Base-by-base conservation (phyloP, 169 alveolate genomes). In the Eimeria brunetti region DNA sequence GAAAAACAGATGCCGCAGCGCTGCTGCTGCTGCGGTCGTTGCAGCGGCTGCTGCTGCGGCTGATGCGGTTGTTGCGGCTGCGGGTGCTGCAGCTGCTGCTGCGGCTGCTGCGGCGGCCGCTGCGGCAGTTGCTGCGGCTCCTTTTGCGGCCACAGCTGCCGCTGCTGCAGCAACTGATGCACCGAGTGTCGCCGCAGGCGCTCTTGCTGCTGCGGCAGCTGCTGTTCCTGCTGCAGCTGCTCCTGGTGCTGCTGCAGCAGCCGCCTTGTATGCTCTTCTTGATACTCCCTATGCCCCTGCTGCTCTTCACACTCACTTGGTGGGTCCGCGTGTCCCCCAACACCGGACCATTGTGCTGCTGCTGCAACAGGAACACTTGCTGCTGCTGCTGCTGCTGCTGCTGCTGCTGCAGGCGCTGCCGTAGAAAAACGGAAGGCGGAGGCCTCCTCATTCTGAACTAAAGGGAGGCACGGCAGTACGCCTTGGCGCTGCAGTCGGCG, bases 31-130 rank as follows among this genome's bases (percentile, higher is more conserved):
- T 75, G 85, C 85, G 9, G 53, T 75, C 14, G 85, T 56, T 75
- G 58, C 80, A 16, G 88, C 88, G 30, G 88, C 88, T 76, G 88
- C 88, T n/a, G 88, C 62, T 36, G n/a, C n/a, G n/a, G n/a, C n/a
- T n/a, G n/a, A n/a, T n/a, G n/a, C n/a, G n/a, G n/a, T n/a, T n/a
- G n/a, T n/a, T n/a, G n/a, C n/a, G n/a, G n/a, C n/a, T n/a, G n/a
- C n/a, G n/a, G n/a, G n/a, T n/a, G n/a, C n/a, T n/a, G n/a, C n/a
- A n/a, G n/a, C n/a, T n/a, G n/a, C n/a, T n/a, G n/a, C n/a, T n/a
- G n/a, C n/a, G n/a, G n/a, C n/a, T n/a, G n/a, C n/a, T n/a, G n/a
- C n/a, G n/a, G n/a, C n/a, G n/a, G n/a, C n/a, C n/a, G n/a, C 41
- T 69, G 80, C 14, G 33, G 14, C 41, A 27, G 33, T 20, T 69